These are phyloP conservation scores for Harringtonia aguacate DNA, from an alignment of 2,329 filamentous ascomycete species.

Conservation along the genomic window DNA sequence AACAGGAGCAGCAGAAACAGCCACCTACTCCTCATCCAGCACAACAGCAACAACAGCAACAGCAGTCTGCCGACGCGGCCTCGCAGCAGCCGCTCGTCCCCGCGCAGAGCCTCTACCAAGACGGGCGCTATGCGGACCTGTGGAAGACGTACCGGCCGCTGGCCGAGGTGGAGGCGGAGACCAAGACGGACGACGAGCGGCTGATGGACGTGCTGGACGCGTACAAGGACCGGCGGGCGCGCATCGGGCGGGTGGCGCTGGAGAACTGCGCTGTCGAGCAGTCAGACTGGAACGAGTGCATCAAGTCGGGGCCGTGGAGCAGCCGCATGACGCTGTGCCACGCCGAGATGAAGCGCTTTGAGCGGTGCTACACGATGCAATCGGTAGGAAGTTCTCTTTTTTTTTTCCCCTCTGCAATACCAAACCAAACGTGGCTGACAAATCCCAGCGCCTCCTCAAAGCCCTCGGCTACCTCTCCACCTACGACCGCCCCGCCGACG, in stretches of 20 bases:
- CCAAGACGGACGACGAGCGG: slow-evolving; percentile 68
- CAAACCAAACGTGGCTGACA: not conserved
- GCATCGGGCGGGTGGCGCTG: slow-evolving; percentile 70
- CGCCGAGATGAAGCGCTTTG: slow-evolving; percentile 64
- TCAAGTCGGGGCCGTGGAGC: slow-evolving; percentile 56
- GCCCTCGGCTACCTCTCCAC: slow-evolving; percentile 76
- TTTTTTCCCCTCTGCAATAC: not conserved
- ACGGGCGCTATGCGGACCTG: slow-evolving; percentile 65
- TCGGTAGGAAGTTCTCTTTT: slow-evolving; percentile 36
- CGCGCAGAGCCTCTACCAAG: slow-evolving; percentile 41
- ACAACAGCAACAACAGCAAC: slow-evolving; percentile 11
- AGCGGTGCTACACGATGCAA: slow-evolving; percentile 84
- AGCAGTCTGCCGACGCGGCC: not conserved
- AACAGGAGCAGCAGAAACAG: not conserved
- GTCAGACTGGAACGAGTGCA: slow-evolving; percentile 72
- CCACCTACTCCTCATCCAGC: too few relatives aligned
- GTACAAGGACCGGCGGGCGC: slow-evolving; percentile 71
- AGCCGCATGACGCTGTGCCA: slow-evolving; percentile 72
- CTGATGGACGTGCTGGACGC: slow-evolving; percentile 69
- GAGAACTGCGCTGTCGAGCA: slow-evolving; percentile 92
- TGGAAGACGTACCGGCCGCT: slow-evolving; percentile 87
- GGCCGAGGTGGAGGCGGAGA: slow-evolving; percentile 54
- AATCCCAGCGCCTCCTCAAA: slow-evolving; percentile 68
- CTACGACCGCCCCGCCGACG: slow-evolving; percentile 49
- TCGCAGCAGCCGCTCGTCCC: slow-evolving; percentile 26